Conservation (phyloP, 108 stramenopile species). For the Parietichytrium sp. region DNA sequence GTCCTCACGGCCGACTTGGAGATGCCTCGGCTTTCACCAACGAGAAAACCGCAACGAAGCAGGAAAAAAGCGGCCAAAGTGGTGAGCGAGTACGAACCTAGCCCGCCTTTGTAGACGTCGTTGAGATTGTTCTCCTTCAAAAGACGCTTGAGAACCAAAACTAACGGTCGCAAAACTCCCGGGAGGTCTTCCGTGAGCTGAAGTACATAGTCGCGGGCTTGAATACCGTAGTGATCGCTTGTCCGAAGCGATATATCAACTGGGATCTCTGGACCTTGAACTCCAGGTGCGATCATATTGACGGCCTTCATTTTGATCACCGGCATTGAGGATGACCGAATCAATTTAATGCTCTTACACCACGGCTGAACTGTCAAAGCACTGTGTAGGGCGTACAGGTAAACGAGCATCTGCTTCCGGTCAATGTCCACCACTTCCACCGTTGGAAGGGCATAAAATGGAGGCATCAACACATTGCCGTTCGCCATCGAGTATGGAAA, state of each 20-base stretch:
- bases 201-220: neutral
- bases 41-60: neutral
- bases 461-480: neutral
- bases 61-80: neutral
- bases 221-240: constrained; percentile 11
- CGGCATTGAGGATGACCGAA: constrained; percentile 7
- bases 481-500: too few relatives aligned
- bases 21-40: neutral
- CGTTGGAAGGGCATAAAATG: neutral
- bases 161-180: neutral
- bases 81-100: constrained; percentile 25
- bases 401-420: neutral
- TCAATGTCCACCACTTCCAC: neutral
- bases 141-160: constrained; percentile 18
- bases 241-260: constrained; percentile 34
- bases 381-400: constrained; percentile 1
- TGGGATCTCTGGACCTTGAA: constrained; percentile 12
- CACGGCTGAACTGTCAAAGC: constrained; percentile 23
- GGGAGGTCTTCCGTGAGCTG: constrained; percentile 28
- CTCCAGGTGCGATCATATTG: neutral
- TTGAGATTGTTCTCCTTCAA: constrained; percentile 1
- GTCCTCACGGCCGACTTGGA: too few relatives aligned
- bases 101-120: constrained; percentile 32
- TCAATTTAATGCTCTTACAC: constrained; percentile 11
- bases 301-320: constrained; percentile 38